phyloP scores from a whole-genome alignment of 805 yeast genomes.

The Barnettozyma salicaria region DNA sequence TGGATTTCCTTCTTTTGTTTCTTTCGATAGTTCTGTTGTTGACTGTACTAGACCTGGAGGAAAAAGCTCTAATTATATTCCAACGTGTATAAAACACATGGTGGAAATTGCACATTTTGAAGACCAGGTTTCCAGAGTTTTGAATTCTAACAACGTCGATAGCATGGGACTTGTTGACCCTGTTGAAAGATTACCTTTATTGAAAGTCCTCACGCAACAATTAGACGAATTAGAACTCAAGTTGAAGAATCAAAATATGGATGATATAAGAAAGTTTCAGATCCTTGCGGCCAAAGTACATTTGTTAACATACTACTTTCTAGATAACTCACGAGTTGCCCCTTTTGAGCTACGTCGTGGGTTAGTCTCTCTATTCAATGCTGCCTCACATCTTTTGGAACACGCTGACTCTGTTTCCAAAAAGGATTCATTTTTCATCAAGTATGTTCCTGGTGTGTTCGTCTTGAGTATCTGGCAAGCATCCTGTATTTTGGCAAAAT shows the following conservation, averaged over 20 bases:
- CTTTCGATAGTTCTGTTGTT: conserved; percentile 67
- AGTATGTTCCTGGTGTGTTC: conserved; percentile 78
- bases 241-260: conserved; percentile 43
- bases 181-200: conserved; percentile 66
- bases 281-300: conserved; percentile 75
- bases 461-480: conserved; percentile 88
- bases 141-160: conserved; percentile 65
- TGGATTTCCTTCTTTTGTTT: conserved; percentile 92
- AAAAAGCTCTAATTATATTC: conserved; percentile 24
- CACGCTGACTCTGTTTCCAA: conserved; percentile 61
- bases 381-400: conserved; percentile 63
- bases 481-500: conserved; percentile 72
- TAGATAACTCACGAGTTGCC: conserved; percentile 42
- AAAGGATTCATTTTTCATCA: conserved; percentile 56
- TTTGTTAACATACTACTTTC: conserved; percentile 71
- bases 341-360: conserved; percentile 64
- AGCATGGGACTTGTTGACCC: conserved; percentile 59
- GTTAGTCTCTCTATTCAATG: conserved; percentile 69
- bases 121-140: conserved; percentile 72
- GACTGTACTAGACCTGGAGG: conserved; percentile 43
- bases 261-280: conserved; percentile 64
- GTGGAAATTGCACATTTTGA: conserved; percentile 80
- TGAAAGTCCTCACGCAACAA: conserved; percentile 64
- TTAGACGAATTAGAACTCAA: conserved; percentile 70
- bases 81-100: conserved; percentile 54